Evolutionary conservation across 768 basidiomycete species (phyloP).

Genomic region (Russula olivacea): DNA sequence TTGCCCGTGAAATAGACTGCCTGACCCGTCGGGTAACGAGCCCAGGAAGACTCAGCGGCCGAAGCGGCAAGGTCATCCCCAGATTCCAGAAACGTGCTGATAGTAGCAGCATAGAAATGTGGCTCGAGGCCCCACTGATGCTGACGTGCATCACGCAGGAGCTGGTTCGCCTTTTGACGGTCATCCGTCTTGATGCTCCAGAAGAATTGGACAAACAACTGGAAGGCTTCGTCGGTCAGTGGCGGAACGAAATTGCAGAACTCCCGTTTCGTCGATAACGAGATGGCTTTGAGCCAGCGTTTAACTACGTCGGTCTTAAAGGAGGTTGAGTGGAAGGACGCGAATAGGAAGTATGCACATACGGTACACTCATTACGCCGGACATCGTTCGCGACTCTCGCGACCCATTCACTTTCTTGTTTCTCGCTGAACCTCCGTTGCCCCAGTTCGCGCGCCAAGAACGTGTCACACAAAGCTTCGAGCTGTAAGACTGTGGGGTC

Average conservation of each 20-base stretch:
- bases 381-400: constrained; percentile 5
- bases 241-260: constrained; percentile 5
- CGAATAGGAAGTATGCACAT: neutral
- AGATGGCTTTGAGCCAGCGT: constrained; percentile 14
- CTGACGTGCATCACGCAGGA: constrained; percentile 16
- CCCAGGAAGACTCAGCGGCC: neutral
- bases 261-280: constrained; percentile 5
- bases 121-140: constrained; percentile 5
- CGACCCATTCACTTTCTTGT: constrained; percentile 13
- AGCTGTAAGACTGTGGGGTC: neutral
- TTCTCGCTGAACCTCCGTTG: constrained; percentile 3
- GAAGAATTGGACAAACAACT: constrained; percentile 30
- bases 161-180: neutral
- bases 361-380: constrained; percentile 1
- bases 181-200: constrained; percentile 23
- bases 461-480: constrained; percentile 3
- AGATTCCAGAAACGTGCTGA: neutral
- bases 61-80: neutral
- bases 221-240: neutral
- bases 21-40: neutral
- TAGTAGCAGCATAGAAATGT: neutral
- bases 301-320: neutral
- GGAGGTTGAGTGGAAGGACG: neutral
- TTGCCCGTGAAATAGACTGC: neutral
- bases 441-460: constrained; percentile 2